Conservation (phyloP, 345 rosid species). For the Eucalyptus pauciflora region DNA sequence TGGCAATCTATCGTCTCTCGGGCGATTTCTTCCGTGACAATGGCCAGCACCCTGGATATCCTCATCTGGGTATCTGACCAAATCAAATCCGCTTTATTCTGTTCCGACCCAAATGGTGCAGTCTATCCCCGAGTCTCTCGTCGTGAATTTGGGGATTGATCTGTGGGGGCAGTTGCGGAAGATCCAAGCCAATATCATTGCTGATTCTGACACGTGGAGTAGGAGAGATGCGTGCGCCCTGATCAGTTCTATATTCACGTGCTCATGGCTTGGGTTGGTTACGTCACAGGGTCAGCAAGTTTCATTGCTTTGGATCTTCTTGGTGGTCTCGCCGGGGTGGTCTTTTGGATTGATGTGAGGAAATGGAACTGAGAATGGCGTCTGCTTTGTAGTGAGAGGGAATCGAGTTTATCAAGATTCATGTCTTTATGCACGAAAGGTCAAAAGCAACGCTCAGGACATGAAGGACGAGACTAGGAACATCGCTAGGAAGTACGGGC, state of each 20-base stretch:
- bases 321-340: not conserved
- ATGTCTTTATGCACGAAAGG: not conserved
- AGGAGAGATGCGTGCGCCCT: not conserved
- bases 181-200: not conserved
- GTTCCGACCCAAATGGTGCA: not conserved
- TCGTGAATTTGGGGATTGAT: not conserved
- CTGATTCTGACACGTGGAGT: not conserved
- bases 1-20: not conserved
- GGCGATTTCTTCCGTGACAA: not conserved
- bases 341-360: not conserved
- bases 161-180: not conserved
- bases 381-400: not conserved
- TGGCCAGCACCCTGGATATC: not conserved
- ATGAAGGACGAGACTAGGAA: slow-evolving; percentile 73
- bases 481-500: slow-evolving; percentile 47
- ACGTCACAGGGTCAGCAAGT: not conserved
- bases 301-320: not conserved
- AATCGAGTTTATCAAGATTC: not conserved
- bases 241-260: not conserved
- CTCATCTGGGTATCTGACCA: not conserved
- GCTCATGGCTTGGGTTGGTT: not conserved
- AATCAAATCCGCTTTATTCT: not conserved
- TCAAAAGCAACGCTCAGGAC: slow-evolving; percentile 56
- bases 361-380: not conserved
- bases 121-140: not conserved